Evolutionary conservation across 164 flowering plant genomes (phyloP).

Genomic region (Liquidambar formosana): DNA sequence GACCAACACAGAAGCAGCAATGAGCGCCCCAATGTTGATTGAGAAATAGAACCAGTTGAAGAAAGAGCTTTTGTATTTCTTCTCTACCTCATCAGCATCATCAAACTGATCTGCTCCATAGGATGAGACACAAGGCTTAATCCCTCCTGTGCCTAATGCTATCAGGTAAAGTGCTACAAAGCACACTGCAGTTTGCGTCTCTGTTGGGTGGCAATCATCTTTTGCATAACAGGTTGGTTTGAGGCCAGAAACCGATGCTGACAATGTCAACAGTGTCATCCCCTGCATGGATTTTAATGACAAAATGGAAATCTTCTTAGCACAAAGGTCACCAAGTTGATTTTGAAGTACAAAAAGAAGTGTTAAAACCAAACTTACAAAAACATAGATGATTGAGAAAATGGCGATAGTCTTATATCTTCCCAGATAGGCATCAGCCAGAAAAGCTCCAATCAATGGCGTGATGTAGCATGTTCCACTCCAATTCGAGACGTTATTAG

Average conservation of each 20-base stretch:
- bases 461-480: constrained; percentile 51
- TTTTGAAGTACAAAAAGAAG: too few species aligned
- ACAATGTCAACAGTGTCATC: constrained; percentile 60
- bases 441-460: constrained; percentile 50
- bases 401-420: constrained; percentile 58
- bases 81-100: constrained; percentile 58
- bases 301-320: too few species aligned
- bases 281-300: too few species aligned
- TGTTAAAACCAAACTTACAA: constrained; percentile 34
- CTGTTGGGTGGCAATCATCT: constrained; percentile 43
- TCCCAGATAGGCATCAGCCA: constrained; percentile 55
- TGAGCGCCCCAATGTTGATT: constrained; percentile 43
- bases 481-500: constrained; percentile 40
- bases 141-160: constrained; percentile 76
- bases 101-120: constrained; percentile 83
- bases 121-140: constrained; percentile 74
- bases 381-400: constrained; percentile 51
- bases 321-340: too few species aligned
- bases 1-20: constrained; percentile 42
- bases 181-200: constrained; percentile 30
- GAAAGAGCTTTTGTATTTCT: constrained; percentile 52
- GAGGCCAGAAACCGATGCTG: constrained; percentile 62
- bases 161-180: constrained; percentile 55
- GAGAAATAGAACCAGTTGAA: constrained; percentile 44
- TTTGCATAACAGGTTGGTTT: constrained; percentile 44